A percentile compares a stretch with the other conserved stretches of the same genome.
These are phyloP conservation scores for Cordyceps militaris DNA, from an alignment of 2,329 filamentous ascomycete species.

Conservation along the genomic window DNA sequence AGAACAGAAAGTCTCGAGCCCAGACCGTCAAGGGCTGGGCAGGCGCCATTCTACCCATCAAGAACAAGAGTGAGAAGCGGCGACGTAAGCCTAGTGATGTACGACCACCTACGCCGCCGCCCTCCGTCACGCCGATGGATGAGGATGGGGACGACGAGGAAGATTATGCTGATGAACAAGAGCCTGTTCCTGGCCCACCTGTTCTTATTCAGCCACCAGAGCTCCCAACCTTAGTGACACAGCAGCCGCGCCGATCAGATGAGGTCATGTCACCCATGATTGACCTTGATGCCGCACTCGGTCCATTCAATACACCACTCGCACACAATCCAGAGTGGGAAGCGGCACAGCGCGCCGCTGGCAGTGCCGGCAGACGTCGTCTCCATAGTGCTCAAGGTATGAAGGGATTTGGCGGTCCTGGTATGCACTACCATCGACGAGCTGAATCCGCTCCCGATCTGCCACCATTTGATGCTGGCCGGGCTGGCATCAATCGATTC, in stretches of 20 bases:
- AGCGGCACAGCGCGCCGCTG: constrained; percentile 53
- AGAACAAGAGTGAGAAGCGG: constrained; percentile 44
- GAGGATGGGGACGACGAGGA: constrained; percentile 25
- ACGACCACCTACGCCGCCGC: constrained; percentile 42
- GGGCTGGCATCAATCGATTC: constrained; percentile 53
- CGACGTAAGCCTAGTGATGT: constrained; percentile 32
- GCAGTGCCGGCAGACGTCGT: constrained; percentile 51
- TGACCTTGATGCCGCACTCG: constrained; percentile 87
- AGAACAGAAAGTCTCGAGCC: constrained; percentile 32
- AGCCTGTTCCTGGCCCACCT: constrained; percentile 11
- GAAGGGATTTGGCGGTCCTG: constrained; percentile 60
- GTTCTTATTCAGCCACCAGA: constrained; percentile 28
- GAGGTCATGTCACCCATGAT: constrained; percentile 75
- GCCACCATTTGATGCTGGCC: constrained; percentile 60
- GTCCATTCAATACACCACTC: constrained; percentile 80
- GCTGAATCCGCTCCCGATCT: constrained; percentile 76
- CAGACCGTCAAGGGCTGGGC: constrained; percentile 74
- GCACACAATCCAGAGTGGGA: constrained; percentile 59
- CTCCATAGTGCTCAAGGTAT: constrained; percentile 72
- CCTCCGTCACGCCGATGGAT: constrained; percentile 23
- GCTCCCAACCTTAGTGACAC: constrained; percentile 27
- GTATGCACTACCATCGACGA: constrained; percentile 69
- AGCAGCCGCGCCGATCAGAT: constrained; percentile 32
- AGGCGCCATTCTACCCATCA: constrained; percentile 58
- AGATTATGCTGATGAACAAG: constrained; percentile 15